phyloP scores from a whole-genome alignment of 129 eudicot genomes.

The Chrysanthemum makinoi region DNA sequence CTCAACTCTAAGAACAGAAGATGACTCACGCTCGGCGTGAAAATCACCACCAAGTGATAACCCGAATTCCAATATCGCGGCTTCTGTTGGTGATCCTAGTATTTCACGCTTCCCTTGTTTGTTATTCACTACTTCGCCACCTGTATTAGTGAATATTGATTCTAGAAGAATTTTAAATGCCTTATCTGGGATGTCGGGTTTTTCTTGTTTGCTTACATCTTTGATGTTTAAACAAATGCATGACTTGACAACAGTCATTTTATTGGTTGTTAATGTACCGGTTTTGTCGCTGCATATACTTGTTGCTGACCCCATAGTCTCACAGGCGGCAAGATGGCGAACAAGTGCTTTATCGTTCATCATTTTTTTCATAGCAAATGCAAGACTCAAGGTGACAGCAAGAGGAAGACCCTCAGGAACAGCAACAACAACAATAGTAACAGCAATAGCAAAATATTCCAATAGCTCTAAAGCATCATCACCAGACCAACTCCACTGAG shows the following conservation, averaged over 20 bases:
- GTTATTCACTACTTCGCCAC: slow-evolving; percentile 83
- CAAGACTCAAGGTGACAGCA: slow-evolving; percentile 91
- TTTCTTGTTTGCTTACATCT: slow-evolving; percentile 45
- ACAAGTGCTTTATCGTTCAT: slow-evolving; percentile 97
- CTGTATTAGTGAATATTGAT: slow-evolving; percentile 85
- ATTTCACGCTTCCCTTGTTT: slow-evolving; percentile 73
- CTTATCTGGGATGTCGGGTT: slow-evolving; percentile 48
- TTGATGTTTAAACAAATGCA: slow-evolving; percentile 71
- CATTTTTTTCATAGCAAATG: slow-evolving; percentile 95
- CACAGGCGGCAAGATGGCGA: slow-evolving; percentile 90
- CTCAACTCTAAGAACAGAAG: slow-evolving; percentile 64
- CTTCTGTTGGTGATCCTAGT: slow-evolving; percentile 87
- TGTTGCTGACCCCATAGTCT: slow-evolving; percentile 99
- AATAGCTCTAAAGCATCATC: slow-evolving; percentile 70
- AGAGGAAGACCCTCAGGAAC: slow-evolving; percentile 98
- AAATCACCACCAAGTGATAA: slow-evolving; percentile 85
- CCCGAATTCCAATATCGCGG: slow-evolving; percentile 75
- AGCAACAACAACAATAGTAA: slow-evolving; percentile 94
- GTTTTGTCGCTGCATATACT: slow-evolving; percentile 96
- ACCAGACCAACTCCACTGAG: slow-evolving; percentile 59
- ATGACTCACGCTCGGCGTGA: slow-evolving; percentile 42
- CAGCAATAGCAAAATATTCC: slow-evolving; percentile 90
- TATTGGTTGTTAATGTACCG: slow-evolving; percentile 87
- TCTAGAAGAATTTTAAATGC: slow-evolving; percentile 49
- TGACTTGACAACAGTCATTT: slow-evolving; percentile 91